These are phyloP conservation scores for Globisporangium splendens DNA, from an alignment of 352 stramenopile species.

Conservation along the genomic window DNA sequence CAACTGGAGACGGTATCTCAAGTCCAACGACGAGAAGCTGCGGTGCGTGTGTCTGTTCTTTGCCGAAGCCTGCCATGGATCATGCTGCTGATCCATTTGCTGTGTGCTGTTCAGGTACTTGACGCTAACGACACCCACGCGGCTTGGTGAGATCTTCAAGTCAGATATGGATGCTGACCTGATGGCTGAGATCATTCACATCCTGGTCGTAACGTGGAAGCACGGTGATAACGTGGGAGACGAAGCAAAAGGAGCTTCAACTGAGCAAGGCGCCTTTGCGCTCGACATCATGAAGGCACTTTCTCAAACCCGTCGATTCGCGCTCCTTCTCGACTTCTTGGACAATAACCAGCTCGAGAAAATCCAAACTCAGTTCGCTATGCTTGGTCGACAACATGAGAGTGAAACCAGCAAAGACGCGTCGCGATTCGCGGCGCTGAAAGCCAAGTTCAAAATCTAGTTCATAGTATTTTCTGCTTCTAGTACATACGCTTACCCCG, in stretches of 20 bases:
- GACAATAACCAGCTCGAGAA: conserved; percentile 61
- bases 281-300: conserved; percentile 36
- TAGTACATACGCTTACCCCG: conserved; percentile 14
- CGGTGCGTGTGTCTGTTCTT: conserved; percentile 15
- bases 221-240: conserved; percentile 12
- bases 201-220: conserved; percentile 32
- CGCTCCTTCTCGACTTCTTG: conserved; percentile 66
- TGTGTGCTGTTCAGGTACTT: conserved; percentile 42
- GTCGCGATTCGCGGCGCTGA: conserved; percentile 5
- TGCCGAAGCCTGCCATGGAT: neutral
- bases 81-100: neutral
- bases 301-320: conserved; percentile 42
- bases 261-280: conserved; percentile 28
- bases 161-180: conserved; percentile 71
- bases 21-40: conserved; percentile 50
- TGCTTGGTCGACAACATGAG: conserved; percentile 7
- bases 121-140: conserved; percentile 38
- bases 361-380: conserved; percentile 28
- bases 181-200: conserved; percentile 59
- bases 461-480: neutral
- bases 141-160: conserved; percentile 54
- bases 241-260: neutral
- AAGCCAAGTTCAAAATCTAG: conserved; percentile 14
- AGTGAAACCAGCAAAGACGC: neutral
- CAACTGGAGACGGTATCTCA: conserved; percentile 67